phyloP scores from a whole-genome alignment of 2,329 filamentous ascomycete species.

The Pseudogymnoascus sp. region DNA sequence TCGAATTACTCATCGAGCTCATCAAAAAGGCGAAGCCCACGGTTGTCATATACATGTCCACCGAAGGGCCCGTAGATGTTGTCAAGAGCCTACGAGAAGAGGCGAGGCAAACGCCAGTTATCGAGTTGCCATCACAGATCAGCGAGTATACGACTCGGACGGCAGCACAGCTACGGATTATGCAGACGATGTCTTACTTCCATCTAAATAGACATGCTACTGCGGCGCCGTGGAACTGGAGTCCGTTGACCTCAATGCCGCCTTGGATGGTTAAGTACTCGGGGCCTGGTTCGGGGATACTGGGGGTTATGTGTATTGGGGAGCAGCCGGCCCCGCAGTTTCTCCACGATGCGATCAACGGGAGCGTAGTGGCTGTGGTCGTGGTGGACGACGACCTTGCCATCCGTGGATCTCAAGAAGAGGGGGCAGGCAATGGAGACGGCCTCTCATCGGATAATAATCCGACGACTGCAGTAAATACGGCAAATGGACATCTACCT shows the following conservation, averaged over 20 bases:
- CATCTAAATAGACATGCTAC: constrained; percentile 37
- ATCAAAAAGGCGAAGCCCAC: constrained; percentile 45
- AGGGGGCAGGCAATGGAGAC: constrained; percentile 11
- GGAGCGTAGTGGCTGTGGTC: constrained; percentile 59
- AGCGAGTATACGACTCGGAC: constrained; percentile 49
- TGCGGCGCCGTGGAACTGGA: constrained; percentile 36
- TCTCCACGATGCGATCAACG: constrained; percentile 58
- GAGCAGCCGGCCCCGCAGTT: constrained; percentile 51
- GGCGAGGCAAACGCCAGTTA: constrained; percentile 34
- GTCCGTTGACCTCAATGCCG: constrained; percentile 45
- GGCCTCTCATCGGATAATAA: constrained; percentile 9
- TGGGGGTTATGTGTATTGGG: constrained; percentile 60
- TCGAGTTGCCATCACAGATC: constrained; percentile 49
- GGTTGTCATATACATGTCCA: constrained; percentile 60
- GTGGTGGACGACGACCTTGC: constrained; percentile 45
- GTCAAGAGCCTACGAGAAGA: constrained; percentile 41
- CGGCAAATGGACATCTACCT: constrained; percentile 48
- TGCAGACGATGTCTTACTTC: constrained; percentile 77
- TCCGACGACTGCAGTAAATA: constrained; percentile 27
- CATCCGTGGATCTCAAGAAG: constrained; percentile 31
- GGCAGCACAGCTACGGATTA: constrained; percentile 56
- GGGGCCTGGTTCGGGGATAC: constrained; percentile 41
- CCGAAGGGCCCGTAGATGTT: constrained; percentile 49
- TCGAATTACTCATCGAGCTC: constrained; percentile 53
- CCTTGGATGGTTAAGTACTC: constrained; percentile 57